A percentile compares a stretch with the other conserved stretches of the same genome.
Evolutionary conservation across 1,284 basidiomycete species (phyloP).

Genomic region (Inonotus hispidus): DNA sequence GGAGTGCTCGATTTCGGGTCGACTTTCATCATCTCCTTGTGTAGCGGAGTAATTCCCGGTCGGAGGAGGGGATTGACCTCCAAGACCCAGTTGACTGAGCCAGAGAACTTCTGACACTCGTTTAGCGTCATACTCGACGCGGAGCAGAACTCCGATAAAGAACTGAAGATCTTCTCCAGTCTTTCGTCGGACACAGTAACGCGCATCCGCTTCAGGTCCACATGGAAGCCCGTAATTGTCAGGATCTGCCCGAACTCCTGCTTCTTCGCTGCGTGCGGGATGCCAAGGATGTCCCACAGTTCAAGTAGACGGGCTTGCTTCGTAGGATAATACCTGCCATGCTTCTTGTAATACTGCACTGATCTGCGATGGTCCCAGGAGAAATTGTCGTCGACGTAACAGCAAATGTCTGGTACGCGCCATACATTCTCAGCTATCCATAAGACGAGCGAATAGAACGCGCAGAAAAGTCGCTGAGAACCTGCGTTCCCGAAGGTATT

Average conservation of each 20-base stretch:
- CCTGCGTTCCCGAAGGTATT: slow-evolving; percentile 23
- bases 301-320: slow-evolving; percentile 31
- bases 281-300: slow-evolving; percentile 36
- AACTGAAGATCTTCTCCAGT: slow-evolving; percentile 19
- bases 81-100: slow-evolving; percentile 31
- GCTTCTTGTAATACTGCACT: slow-evolving; percentile 28
- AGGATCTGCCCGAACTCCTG: slow-evolving; percentile 30
- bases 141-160: slow-evolving; percentile 18
- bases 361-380: slow-evolving; percentile 22
- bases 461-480: slow-evolving; percentile 22
- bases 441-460: slow-evolving; percentile 23
- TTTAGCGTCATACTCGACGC: slow-evolving; percentile 10
- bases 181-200: slow-evolving; percentile 25
- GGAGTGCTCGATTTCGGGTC: not conserved
- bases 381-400: slow-evolving; percentile 36
- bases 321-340: slow-evolving; percentile 25
- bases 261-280: slow-evolving; percentile 36
- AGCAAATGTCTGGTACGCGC: slow-evolving; percentile 24
- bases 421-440: slow-evolving; percentile 24
- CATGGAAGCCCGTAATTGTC: slow-evolving; percentile 33
- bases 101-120: slow-evolving; percentile 25
- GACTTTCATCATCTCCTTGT: slow-evolving; percentile 1
- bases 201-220: slow-evolving; percentile 29
- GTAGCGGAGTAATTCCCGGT: slow-evolving; percentile 23
- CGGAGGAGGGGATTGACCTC: slow-evolving; percentile 29